A percentile compares a stretch with the other conserved stretches of the same genome.
These are phyloP conservation scores for Hevea brasiliensis DNA, from an alignment of 345 rosid species.

Conservation along the genomic window DNA sequence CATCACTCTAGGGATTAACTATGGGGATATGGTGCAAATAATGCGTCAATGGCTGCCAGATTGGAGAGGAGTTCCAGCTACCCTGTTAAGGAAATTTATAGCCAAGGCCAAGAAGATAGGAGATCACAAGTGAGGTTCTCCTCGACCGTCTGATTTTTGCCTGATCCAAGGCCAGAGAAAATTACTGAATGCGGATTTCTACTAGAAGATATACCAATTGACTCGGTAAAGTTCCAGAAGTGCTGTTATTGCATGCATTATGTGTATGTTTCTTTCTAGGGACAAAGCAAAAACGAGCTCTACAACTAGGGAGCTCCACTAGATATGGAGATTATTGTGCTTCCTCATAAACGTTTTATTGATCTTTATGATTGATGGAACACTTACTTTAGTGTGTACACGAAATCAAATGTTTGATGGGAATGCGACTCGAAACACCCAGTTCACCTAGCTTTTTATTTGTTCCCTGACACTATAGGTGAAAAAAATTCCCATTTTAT, in stretches of 20 bases:
- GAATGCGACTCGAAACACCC: no score
- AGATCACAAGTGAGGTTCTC: slow-evolving; percentile 55
- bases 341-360: background rate
- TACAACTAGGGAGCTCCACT: background rate
- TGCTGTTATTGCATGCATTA: slow-evolving; percentile 46
- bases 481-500: no score
- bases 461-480: background rate
- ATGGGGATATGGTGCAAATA: slow-evolving; percentile 63
- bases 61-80: slow-evolving; percentile 61
- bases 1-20: slow-evolving; percentile 58
- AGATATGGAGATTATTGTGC: background rate
- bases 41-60: slow-evolving; percentile 63
- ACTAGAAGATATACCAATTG: slow-evolving; percentile 53
- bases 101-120: slow-evolving; percentile 57
- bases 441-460: no score
- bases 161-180: slow-evolving; percentile 44
- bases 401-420: background rate
- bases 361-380: background rate
- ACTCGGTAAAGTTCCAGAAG: slow-evolving; percentile 51
- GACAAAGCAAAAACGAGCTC: background rate
- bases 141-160: slow-evolving; percentile 51
- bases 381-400: background rate
- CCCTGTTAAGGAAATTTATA: slow-evolving; percentile 60
- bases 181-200: slow-evolving; percentile 61
- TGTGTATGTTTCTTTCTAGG: slow-evolving; percentile 13